A percentile compares a stretch with the other conserved stretches of the same genome.
phyloP scores from a whole-genome alignment of 1,284 basidiomycete species.

The Wolfiporia cocos region DNA sequence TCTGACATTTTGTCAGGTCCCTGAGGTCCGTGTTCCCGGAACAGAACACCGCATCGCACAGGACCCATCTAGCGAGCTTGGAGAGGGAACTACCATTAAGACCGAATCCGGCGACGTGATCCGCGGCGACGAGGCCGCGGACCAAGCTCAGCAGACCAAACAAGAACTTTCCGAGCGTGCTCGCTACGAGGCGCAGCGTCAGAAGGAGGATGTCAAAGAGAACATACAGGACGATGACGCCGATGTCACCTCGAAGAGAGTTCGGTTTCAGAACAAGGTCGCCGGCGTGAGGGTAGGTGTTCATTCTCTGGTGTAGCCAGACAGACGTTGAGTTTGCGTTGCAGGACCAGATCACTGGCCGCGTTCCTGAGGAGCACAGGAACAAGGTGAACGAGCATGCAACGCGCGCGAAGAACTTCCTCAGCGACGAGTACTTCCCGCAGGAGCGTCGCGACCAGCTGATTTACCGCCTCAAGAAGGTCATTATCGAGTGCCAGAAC shows the following conservation, averaged over 20 bases:
- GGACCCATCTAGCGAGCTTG: conserved; percentile 33
- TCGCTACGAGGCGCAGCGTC: conserved; percentile 20
- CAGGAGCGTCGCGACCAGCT: conserved; percentile 81
- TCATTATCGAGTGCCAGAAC: conserved; percentile 88
- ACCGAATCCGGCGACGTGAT: conserved; percentile 30
- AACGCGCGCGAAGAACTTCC: conserved; percentile 57
- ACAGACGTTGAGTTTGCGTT: background rate
- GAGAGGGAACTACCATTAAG: conserved; percentile 18
- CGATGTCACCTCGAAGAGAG: conserved; percentile 43
- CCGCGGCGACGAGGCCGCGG: conserved; percentile 23
- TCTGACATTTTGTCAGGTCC: conserved; percentile 20
- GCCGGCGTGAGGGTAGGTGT: conserved; percentile 28
- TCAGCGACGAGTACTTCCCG: conserved; percentile 82
- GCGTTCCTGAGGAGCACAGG: conserved; percentile 57
- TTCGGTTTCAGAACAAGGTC: conserved; percentile 40
- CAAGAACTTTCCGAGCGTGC: conserved; percentile 16
- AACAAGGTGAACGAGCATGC: conserved; percentile 44
- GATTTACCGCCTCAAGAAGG: conserved; percentile 81
- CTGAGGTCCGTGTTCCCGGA: conserved; percentile 44
- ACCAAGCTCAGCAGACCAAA: conserved; percentile 15
- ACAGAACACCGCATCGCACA: conserved; percentile 35
- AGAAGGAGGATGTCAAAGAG: conserved; percentile 18
- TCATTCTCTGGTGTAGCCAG: background rate
- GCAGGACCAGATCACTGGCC: conserved; percentile 41
- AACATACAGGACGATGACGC: conserved; percentile 25